Conservation (phyloP, 2,329 filamentous ascomycete genomes). For the Trichoderma koningiopsis region DNA sequence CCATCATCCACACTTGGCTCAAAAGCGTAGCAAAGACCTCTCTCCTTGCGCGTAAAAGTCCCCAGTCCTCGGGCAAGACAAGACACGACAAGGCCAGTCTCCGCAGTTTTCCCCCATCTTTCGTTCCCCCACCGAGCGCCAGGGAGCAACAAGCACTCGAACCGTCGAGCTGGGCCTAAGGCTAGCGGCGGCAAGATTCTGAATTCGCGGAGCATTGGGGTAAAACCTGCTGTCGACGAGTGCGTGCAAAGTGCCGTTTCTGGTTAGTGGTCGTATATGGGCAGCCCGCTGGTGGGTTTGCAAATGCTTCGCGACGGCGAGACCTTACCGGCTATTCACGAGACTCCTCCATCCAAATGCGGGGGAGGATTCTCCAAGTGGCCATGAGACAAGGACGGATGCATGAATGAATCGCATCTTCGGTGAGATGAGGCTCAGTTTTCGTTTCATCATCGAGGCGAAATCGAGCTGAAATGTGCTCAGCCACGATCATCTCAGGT, state of each 20-base stretch:
- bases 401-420: not conserved
- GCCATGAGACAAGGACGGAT: not conserved
- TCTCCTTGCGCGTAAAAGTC: not conserved
- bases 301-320: not conserved
- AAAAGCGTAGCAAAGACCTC: not conserved
- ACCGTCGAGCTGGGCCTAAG: slow-evolving; percentile 13
- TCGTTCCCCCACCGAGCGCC: slow-evolving; percentile 19
- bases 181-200: slow-evolving; percentile 20
- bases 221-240: not conserved
- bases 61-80: not conserved
- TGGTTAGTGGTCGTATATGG: not conserved
- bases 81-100: not conserved
- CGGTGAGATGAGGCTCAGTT: slow-evolving; percentile 1
- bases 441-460: not conserved
- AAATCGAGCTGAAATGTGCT: not conserved
- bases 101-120: slow-evolving; percentile 15
- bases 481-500: slow-evolving; percentile 5
- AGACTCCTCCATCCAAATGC: not conserved
- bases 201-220: slow-evolving; percentile 14
- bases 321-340: not conserved
- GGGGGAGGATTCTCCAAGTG: not conserved
- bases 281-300: not conserved
- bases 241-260: slow-evolving; percentile 8
- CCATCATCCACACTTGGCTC: not conserved
- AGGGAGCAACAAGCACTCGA: slow-evolving; percentile 20